Base-by-base conservation (phyloP, 768 basidiomycete genomes). In the Mycena kentingensis region DNA sequence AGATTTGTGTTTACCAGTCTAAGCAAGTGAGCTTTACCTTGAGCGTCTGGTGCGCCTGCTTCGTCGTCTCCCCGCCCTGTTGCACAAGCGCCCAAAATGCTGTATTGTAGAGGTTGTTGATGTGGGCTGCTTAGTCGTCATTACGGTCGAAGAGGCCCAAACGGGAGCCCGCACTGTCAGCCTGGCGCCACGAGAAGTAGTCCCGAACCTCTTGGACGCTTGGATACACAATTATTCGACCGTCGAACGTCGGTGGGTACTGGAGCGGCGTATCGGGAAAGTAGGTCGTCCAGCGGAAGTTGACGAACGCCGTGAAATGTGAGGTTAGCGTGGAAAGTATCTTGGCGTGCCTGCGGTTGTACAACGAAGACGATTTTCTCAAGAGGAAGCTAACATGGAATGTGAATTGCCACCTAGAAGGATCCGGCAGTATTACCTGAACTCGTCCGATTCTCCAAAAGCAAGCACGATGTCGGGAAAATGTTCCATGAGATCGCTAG, bases 41-140 rank as follows among this genome's bases (percentile, higher is more conserved):
- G 5, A 99, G 77, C 1, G 82, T 82, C 25, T 83, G 81, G 65
- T 98, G 91, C 1, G 96, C 96, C 52, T 95, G 81, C 3, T 84
- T 77, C 2, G 87, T 84, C 2, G 83, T 84, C 66, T 89, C 75
- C 0, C 86, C 88, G n/a, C 86, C 89, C 61, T 90, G 79, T 37
- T 87, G 86, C 0, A 98, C 84, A 28, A 99, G 80, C 0, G 93
- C 90, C 97, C 96, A 98, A 65, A 98, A 99, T 0, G 74, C 76
- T 0, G 97, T 98, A 64, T 99, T 99, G 73, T 98, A 95, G 21
- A 99, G 73, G 66, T 99, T 99, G 66, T 99, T 99, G 66, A 98
- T 88, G 66, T 99, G 97, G 0, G 97, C 95, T 98, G 66, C 21
- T 57, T 45, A 39, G 51, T 51, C 45, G 44, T 58, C 47, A 60